Evolutionary conservation across 441 rosid genomes (phyloP).

Genomic region (Bruguiera hainesii): DNA sequence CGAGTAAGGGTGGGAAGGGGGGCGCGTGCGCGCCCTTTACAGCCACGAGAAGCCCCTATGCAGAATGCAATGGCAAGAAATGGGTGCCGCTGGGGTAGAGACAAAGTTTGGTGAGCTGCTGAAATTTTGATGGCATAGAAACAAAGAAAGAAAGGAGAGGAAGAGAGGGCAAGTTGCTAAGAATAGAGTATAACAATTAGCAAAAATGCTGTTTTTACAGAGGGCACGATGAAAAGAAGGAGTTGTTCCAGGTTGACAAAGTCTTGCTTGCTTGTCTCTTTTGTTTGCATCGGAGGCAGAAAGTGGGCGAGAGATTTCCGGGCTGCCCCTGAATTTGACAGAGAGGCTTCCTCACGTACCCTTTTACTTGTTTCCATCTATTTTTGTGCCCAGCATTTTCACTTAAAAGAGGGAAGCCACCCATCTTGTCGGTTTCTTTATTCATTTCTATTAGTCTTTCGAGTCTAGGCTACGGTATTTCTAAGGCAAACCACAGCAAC

Average conservation of each 20-base stretch:
- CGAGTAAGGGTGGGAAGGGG: slow-evolving; percentile 25
- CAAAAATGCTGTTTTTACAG: neutral
- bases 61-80: slow-evolving; percentile 6
- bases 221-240: neutral
- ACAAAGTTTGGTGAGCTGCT: slow-evolving; percentile 9
- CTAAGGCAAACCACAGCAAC: too few species aligned
- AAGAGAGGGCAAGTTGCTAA: slow-evolving; percentile 15
- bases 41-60: slow-evolving; percentile 26
- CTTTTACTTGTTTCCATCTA: too few species aligned
- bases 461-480: too few species aligned
- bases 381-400: too few species aligned
- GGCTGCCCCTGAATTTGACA: slow-evolving; percentile 20
- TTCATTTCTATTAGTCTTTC: too few species aligned
- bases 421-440: too few species aligned
- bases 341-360: too few species aligned
- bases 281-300: neutral
- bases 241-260: neutral
- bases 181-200: slow-evolving; percentile 8
- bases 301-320: slow-evolving; percentile 16
- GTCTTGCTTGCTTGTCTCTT: slow-evolving; percentile 1
- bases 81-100: slow-evolving; percentile 5
- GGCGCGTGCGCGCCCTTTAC: slow-evolving; percentile 54
- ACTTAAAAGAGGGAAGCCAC: too few species aligned
- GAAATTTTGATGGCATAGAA: slow-evolving; percentile 18
- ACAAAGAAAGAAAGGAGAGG: slow-evolving; percentile 2